These are phyloP conservation scores for Penicillium nucicola DNA, from an alignment of 495 filamentous ascomycete genomes.

Conservation along the genomic window DNA sequence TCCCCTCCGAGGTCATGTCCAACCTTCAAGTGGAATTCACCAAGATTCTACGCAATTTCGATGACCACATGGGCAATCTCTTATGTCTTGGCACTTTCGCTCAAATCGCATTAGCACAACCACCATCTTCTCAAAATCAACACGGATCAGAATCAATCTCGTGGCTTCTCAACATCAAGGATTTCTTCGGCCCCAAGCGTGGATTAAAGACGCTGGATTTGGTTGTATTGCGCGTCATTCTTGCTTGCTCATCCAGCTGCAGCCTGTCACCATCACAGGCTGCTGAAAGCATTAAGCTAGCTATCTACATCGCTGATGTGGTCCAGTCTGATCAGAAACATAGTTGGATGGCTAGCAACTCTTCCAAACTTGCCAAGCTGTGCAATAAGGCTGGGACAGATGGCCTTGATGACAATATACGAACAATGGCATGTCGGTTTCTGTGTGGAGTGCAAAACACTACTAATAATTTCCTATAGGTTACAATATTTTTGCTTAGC, in stretches of 20 bases:
- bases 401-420: conserved; percentile 37
- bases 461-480: conserved; percentile 1
- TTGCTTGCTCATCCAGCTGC: conserved; percentile 47
- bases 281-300: conserved; percentile 47
- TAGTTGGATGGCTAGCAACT: conserved; percentile 44
- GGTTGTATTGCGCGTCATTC: conserved; percentile 49
- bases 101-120: conserved; percentile 29
- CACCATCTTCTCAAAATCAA: not conserved
- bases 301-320: conserved; percentile 43
- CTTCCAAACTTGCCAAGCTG: conserved; percentile 46
- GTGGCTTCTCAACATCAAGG: conserved; percentile 40
- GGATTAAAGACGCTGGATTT: conserved; percentile 55
- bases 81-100: conserved; percentile 50
- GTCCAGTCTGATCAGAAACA: conserved; percentile 39
- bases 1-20: conserved; percentile 39
- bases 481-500: conserved; percentile 16
- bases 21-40: conserved; percentile 45
- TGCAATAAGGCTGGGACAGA: conserved; percentile 45
- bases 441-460: conserved; percentile 1
- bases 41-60: conserved; percentile 42
- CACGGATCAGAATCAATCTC: conserved; percentile 15
- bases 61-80: conserved; percentile 46
- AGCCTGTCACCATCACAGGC: conserved; percentile 37
- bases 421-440: conserved; percentile 35
- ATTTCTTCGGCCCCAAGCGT: conserved; percentile 49